Evolutionary conservation across 2,329 filamentous ascomycete species (phyloP).

Genomic region (Fusarium sp.): DNA sequence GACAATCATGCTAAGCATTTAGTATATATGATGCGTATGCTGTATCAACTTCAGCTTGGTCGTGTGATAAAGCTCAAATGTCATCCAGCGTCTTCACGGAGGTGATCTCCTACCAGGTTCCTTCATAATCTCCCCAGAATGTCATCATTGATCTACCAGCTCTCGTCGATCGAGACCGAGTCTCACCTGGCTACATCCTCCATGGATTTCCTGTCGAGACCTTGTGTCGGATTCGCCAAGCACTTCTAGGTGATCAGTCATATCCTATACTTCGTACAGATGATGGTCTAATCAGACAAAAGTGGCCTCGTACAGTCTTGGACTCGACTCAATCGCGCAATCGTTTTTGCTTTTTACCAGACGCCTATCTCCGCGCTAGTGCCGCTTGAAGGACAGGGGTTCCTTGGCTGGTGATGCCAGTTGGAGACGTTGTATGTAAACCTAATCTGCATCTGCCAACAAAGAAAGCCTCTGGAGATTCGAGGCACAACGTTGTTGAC

Average conservation of each 20-base stretch:
- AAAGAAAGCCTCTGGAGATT: slow-evolving; percentile 5
- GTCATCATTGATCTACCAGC: slow-evolving; percentile 35
- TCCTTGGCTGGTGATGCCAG: slow-evolving; percentile 5
- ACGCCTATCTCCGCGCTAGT: slow-evolving; percentile 24
- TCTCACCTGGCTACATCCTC: slow-evolving; percentile 32
- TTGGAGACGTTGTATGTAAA: slow-evolving; percentile 1
- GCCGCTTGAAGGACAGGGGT: slow-evolving; percentile 26
- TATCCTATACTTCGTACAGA: slow-evolving; percentile 15
- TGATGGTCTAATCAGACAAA: slow-evolving; percentile 44
- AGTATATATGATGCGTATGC: neutral
- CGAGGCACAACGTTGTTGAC: slow-evolving; percentile 10
- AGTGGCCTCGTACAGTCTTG: slow-evolving; percentile 19
- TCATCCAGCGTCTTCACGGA: neutral
- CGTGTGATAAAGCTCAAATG: slow-evolving; percentile 13
- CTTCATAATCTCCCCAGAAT: slow-evolving; percentile 21
- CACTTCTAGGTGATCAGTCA: slow-evolving; percentile 37
- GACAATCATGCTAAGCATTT: neutral
- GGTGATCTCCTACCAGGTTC: slow-evolving; percentile 13
- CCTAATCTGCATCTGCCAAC: slow-evolving; percentile 6
- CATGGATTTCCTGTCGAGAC: slow-evolving; percentile 10
- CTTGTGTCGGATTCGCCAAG: slow-evolving; percentile 18
- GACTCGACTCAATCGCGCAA: slow-evolving; percentile 19
- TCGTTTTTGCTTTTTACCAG: slow-evolving; percentile 33
- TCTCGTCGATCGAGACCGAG: slow-evolving; percentile 17
- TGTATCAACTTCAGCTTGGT: slow-evolving; percentile 12